These are phyloP conservation scores for Blastobotrys illinoisensis DNA, from an alignment of 1,139 yeast genomes.

Conservation along the genomic window DNA sequence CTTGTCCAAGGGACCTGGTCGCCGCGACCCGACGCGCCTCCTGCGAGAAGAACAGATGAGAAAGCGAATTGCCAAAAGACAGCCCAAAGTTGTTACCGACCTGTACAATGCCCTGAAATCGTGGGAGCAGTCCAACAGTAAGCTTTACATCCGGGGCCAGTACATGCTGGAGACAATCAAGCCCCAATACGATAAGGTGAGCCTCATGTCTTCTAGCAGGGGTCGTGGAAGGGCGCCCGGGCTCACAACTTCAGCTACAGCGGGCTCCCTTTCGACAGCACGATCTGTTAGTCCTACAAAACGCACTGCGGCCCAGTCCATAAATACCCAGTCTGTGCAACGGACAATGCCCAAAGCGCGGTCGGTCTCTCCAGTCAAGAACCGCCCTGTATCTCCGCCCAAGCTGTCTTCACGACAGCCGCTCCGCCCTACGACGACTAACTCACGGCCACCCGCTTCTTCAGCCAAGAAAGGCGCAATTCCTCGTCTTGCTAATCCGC, in stretches of 20 bases:
- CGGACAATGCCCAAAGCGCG: not conserved
- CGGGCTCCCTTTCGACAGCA: constrained; percentile 1
- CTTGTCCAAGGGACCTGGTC: constrained; percentile 51
- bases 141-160: constrained; percentile 10
- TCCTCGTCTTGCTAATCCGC: not conserved
- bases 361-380: not conserved
- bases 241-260: constrained; percentile 2
- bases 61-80: constrained; percentile 54
- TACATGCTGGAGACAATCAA: not conserved
- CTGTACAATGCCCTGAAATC: constrained; percentile 44
- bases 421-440: not conserved
- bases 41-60: constrained; percentile 75
- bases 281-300: not conserved
- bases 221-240: constrained; percentile 1
- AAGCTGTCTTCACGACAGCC: not conserved
- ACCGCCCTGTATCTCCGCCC: constrained; percentile 2
- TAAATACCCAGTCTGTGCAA: not conserved
- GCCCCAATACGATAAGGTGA: constrained; percentile 1
- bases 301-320: not conserved
- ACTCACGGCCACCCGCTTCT: not conserved
- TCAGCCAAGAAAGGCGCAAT: not conserved
- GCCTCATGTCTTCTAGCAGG: not conserved
- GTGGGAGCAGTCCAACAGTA: constrained; percentile 42
- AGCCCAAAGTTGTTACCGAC: constrained; percentile 57
- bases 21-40: constrained; percentile 56